Evolutionary conservation across 139 green algal species (phyloP).

Genomic region (Chlamydomonas urium): DNA sequence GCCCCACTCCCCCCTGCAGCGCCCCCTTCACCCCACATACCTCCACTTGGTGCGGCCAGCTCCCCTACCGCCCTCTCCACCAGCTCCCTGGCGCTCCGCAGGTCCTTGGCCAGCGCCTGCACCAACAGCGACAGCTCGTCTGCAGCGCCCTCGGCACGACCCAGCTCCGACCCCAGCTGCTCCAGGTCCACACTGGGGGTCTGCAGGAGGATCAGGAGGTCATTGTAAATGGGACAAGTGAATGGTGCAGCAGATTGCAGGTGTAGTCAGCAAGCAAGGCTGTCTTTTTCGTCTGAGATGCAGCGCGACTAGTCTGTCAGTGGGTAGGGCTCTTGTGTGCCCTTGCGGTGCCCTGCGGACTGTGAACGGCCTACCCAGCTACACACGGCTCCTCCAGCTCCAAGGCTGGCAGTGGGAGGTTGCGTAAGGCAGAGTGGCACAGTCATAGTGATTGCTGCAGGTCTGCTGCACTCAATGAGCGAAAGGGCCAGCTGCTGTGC

Average conservation of each 20-base stretch:
- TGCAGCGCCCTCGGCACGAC: conserved; percentile 43
- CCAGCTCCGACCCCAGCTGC: conserved; percentile 49
- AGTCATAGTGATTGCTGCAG: too few species aligned
- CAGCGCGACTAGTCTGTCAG: neutral
- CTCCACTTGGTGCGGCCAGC: conserved; percentile 33
- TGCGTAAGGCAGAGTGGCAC: neutral
- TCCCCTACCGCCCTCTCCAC: conserved; percentile 60
- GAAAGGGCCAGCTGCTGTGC: neutral
- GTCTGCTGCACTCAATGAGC: too few species aligned
- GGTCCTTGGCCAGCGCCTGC: conserved; percentile 59
- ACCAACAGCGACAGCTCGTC: conserved; percentile 62
- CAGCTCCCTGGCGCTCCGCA: conserved; percentile 52
- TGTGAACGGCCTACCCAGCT: too few species aligned
- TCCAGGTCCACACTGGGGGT: conserved; percentile 72
- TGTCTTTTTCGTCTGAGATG: neutral
- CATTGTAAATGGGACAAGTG: neutral
- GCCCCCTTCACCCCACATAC: too few species aligned
- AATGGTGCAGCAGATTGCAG: neutral
- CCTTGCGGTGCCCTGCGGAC: neutral
- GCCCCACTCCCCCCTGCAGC: too few species aligned
- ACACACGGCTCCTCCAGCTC: neutral
- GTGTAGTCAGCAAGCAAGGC: neutral
- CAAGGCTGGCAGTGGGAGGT: neutral
- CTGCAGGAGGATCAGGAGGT: conserved; percentile 10
- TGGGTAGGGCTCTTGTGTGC: neutral